phyloP scores from a whole-genome alignment of 768 basidiomycete species.

The Suillus alpinus region DNA sequence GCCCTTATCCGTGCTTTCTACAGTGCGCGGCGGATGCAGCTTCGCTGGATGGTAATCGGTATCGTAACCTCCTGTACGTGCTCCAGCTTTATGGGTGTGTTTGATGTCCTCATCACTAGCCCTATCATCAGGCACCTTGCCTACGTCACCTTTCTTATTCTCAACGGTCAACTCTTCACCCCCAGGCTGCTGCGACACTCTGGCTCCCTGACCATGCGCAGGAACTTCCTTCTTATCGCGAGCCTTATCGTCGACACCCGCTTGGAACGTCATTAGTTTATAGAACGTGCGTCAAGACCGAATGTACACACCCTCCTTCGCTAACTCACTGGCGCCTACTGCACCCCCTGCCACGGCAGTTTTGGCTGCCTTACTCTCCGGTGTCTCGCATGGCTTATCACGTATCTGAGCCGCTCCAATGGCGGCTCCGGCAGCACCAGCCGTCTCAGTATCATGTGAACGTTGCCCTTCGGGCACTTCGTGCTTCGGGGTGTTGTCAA shows the following conservation, averaged over 20 bases:
- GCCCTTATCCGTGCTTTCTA: slow-evolving; percentile 15
- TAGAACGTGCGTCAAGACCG: background rate
- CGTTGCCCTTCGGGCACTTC: background rate
- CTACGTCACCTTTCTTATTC: background rate
- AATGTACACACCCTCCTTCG: slow-evolving; percentile 12
- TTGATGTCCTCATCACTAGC: slow-evolving; percentile 2
- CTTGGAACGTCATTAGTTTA: background rate
- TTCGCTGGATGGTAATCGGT: slow-evolving; percentile 27
- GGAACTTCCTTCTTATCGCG: background rate
- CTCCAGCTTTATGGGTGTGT: background rate
- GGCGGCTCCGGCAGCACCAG: background rate
- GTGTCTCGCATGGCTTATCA: background rate
- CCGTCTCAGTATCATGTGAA: background rate
- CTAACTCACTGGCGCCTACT: background rate
- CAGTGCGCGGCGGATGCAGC: slow-evolving; percentile 26
- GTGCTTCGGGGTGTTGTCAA: background rate
- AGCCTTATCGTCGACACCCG: background rate
- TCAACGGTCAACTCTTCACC: background rate
- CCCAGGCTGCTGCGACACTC: background rate
- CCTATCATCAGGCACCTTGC: background rate
- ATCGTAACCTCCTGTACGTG: slow-evolving; percentile 8
- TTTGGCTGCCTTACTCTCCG: background rate
- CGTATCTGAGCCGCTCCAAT: background rate
- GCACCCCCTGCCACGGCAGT: background rate
- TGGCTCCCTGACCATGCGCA: background rate